Evolutionary conservation across 139 green algal genomes (phyloP), one percentile per base, ranked within the genome.

Genomic region (Chlorella sp.): DNA sequence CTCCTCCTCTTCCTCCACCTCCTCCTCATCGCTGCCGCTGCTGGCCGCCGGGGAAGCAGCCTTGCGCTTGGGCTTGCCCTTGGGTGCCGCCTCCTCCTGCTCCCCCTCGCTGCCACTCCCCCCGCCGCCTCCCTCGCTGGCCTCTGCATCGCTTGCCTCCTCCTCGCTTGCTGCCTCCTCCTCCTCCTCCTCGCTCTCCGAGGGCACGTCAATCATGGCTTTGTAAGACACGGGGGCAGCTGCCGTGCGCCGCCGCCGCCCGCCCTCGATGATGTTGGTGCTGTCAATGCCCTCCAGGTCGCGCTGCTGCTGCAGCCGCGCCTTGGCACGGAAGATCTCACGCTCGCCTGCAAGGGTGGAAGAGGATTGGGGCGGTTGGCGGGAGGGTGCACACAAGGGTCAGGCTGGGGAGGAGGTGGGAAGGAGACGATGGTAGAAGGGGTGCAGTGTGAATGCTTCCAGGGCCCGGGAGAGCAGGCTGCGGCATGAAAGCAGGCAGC

Each of bases 271-370:
- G 91, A 97, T 97, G 92, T 97, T 97, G 87, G 90, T 95, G 9
- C 89, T 94, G 91, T 97, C 95, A 79, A 97, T 97, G 40, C 95
- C 95, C 16, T 97, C 95, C 80, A 97, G 79, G 75, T 97, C 95
- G 3, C 92, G 85, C 83, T 96, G 85, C 60, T 89, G 75, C 69
- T 93, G 86, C 42, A 97, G 86, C 75, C 81, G 87, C 79, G n/a
- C 42, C 86, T 91, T 93, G 34, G 87, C 94, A 32, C 71, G 24
- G 15, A 42, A 42, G 19, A 93, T 83, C 32, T 88, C 88, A 26
- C 75, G n/a, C 68, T 88, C 39, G 66, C 88, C 88, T 91, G 81
- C 53, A 30, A 1, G 30, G 16, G 84, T 26, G 48, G 81, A 48
- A 21, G n/a, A 21, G 79, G 78, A 2, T 19, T 57, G 39, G 78